Base-by-base conservation (phyloP, 352 stramenopile genomes). In the Phytophthora ohioensis region DNA sequence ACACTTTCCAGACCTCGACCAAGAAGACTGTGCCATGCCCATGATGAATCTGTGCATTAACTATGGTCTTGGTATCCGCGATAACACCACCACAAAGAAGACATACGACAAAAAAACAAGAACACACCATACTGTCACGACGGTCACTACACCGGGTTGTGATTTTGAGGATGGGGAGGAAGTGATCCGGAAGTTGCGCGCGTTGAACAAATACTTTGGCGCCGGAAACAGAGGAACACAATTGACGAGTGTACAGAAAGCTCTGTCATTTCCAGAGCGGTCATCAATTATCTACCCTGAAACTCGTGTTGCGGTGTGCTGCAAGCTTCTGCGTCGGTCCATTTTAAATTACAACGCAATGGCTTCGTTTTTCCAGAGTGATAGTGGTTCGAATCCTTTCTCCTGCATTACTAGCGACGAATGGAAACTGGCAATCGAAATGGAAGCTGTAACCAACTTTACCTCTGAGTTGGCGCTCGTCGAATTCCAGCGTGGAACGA, bases 401-500 rank as follows among this genome's bases (percentile, higher is more conserved):
- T 64, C 56, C 17, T 17, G 8, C 11, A 45, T 54, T 10, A 64
- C 42, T 11, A 43, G 6, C 2, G 42, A 43, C 3, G 56, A 64
- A 6, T 64, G 56, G 13, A 34, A 36, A 11, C 8, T 64, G 1
- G 56, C 30, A 8, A 49, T 54, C 21, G 56, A 55, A 30, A 55
- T 64, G 56, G 57, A 64, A 15, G 57, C 35, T 1, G 12, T 56
- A 0, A 64, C 57, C 3, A 64, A 41, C 32, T 64, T 49, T 48
- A 39, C 56, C 17, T 55, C 45, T 13, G 36, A 15, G 8, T 34
- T 64, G 21, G 45, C 45, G 17, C 46, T 64, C 7, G 45, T 64
- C 6, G 35, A 64, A 39, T 56, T 45, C 13, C 45, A 64, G 27
- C 21, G 35, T 7, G 43, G 47, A 17, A 21, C 47, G 10, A 38